phyloP scores from a whole-genome alignment of 345 rosid species.

The Angophora floribunda region DNA sequence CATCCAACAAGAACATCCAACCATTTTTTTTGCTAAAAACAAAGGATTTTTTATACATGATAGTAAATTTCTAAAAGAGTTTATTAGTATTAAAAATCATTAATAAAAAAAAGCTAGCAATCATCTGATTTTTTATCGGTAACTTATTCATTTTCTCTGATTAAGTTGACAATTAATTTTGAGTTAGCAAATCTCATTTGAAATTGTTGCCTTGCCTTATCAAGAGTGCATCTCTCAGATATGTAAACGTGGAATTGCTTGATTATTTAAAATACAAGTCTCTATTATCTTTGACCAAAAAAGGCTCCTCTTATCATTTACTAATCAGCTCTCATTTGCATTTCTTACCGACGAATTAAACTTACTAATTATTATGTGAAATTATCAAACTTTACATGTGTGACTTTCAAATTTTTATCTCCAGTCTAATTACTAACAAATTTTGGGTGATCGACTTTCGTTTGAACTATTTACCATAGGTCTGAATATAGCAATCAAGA shows the following conservation, averaged over 20 bases:
- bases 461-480: background rate
- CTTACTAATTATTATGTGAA: background rate
- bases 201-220: background rate
- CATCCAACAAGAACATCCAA: background rate
- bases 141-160: background rate
- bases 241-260: background rate
- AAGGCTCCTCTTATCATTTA: background rate
- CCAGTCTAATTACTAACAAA: background rate
- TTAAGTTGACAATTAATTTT: background rate
- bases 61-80: background rate
- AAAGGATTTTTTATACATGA: background rate
- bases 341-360: background rate
- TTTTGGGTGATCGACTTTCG: background rate
- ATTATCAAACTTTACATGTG: background rate
- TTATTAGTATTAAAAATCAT: background rate
- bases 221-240: background rate
- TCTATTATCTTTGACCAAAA: background rate
- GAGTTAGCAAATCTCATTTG: background rate
- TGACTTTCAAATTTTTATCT: background rate
- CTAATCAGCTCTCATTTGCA: background rate
- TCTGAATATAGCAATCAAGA: background rate
- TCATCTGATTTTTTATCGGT: background rate
- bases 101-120: background rate
- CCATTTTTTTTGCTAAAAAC: background rate
- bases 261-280: background rate